phyloP scores from a whole-genome alignment of 2,329 filamentous ascomycete genomes.

The Phialocephala sp. region DNA sequence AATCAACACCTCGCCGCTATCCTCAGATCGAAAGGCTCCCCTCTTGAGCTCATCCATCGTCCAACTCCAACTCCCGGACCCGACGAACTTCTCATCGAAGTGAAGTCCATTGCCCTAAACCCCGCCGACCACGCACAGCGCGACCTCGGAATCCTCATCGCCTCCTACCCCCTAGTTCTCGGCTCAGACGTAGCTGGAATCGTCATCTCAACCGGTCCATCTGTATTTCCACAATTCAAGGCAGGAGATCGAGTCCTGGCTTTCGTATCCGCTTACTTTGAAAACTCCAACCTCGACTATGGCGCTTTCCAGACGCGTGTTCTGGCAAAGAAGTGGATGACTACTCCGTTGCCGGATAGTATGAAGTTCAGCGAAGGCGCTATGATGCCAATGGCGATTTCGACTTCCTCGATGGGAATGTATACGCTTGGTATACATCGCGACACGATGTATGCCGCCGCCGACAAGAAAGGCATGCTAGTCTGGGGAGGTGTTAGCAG shows the following conservation, averaged over 20 bases:
- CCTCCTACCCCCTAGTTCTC: neutral
- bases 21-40: conserved; percentile 8
- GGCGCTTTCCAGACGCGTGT: conserved; percentile 43
- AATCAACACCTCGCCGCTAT: conserved; percentile 15
- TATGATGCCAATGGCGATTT: conserved; percentile 44
- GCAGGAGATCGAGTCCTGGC: conserved; percentile 40
- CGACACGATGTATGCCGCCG: conserved; percentile 13
- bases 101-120: conserved; percentile 19
- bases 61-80: conserved; percentile 16
- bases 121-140: neutral
- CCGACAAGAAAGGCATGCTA: conserved; percentile 34
- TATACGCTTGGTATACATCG: conserved; percentile 36
- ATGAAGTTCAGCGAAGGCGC: conserved; percentile 42
- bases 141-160: neutral
- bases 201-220: neutral
- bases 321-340: conserved; percentile 32
- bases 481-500: conserved; percentile 35
- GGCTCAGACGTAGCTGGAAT: conserved; percentile 8
- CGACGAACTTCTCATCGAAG: conserved; percentile 13
- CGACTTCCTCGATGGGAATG: conserved; percentile 43
- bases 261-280: conserved; percentile 32
- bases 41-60: conserved; percentile 6
- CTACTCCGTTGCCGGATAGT: conserved; percentile 38
- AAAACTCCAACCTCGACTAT: conserved; percentile 22
- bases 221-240: neutral